A percentile compares a stretch with the other conserved stretches of the same genome.
Conservation (phyloP, 257 asterid genomes). For the Solanum peruvianum region DNA sequence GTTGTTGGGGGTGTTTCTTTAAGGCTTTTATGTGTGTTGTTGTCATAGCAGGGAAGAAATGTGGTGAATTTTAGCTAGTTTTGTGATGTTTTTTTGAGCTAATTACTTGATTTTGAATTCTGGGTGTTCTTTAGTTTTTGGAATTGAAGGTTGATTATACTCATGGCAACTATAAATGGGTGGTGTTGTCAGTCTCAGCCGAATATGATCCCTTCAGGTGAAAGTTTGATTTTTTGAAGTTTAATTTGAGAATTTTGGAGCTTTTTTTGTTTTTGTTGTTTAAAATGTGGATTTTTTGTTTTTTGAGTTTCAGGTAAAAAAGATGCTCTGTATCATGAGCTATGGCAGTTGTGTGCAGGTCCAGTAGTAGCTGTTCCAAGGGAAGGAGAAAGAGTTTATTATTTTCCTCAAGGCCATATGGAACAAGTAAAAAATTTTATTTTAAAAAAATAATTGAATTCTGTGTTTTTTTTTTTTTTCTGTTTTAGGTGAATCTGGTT, state of each 20-base stretch:
- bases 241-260: neutral
- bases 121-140: neutral
- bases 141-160: neutral
- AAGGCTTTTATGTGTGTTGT: neutral
- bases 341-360: constrained; percentile 97
- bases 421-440: constrained; percentile 67
- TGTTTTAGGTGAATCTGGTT: neutral
- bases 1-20: neutral
- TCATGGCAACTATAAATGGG: constrained; percentile 26
- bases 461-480: neutral
- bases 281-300: neutral
- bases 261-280: neutral
- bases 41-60: neutral
- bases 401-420: constrained; percentile 99
- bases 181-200: constrained; percentile 12
- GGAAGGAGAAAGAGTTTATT: constrained; percentile 60
- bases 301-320: constrained; percentile 12
- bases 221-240: constrained; percentile 9
- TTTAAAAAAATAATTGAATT: neutral
- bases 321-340: constrained; percentile 51
- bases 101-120: neutral
- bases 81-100: neutral
- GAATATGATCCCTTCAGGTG: constrained; percentile 1
- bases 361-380: constrained; percentile 88
- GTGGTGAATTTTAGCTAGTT: neutral